Evolutionary conservation across 495 filamentous ascomycete genomes (phyloP).

Genomic region (Bacidia rubella): DNA sequence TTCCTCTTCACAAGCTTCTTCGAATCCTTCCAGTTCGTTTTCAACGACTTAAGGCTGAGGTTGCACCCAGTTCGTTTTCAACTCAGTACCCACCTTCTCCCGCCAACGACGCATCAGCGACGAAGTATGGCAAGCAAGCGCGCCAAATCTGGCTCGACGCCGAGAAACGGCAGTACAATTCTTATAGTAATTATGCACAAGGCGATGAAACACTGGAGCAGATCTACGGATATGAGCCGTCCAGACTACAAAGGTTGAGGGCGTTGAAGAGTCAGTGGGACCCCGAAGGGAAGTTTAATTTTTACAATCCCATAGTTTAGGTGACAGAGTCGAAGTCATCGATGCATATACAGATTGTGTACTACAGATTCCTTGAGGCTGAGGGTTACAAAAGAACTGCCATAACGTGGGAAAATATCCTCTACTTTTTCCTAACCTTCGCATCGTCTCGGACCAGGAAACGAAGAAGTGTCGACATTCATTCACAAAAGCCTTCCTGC

Average conservation of each 20-base stretch:
- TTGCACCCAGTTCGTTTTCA: not conserved
- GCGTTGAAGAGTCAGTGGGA: constrained; percentile 30
- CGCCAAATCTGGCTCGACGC: not conserved
- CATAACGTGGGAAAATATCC: too few relatives aligned
- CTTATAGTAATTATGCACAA: constrained; percentile 38
- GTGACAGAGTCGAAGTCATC: too few relatives aligned
- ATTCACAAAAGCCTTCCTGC: too few relatives aligned
- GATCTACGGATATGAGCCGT: constrained; percentile 35
- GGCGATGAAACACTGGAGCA: constrained; percentile 28
- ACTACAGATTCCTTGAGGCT: too few relatives aligned
- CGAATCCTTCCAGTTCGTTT: not conserved
- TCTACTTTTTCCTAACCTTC: too few relatives aligned
- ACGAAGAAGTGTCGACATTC: too few relatives aligned
- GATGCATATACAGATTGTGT: too few relatives aligned
- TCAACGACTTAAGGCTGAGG: not conserved
- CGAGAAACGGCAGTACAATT: constrained; percentile 9
- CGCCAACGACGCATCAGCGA: not conserved
- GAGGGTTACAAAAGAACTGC: too few relatives aligned
- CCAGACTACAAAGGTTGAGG: constrained; percentile 28
- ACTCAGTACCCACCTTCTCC: not conserved
- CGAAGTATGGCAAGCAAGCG: not conserved
- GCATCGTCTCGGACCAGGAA: too few relatives aligned
- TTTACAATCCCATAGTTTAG: constrained; percentile 29
- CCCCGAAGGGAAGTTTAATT: constrained; percentile 30
- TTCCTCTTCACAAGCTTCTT: too few relatives aligned